Evolutionary conservation across 495 filamentous ascomycete genomes (phyloP).

Genomic region (Hyphodiscus hymeniophilus): DNA sequence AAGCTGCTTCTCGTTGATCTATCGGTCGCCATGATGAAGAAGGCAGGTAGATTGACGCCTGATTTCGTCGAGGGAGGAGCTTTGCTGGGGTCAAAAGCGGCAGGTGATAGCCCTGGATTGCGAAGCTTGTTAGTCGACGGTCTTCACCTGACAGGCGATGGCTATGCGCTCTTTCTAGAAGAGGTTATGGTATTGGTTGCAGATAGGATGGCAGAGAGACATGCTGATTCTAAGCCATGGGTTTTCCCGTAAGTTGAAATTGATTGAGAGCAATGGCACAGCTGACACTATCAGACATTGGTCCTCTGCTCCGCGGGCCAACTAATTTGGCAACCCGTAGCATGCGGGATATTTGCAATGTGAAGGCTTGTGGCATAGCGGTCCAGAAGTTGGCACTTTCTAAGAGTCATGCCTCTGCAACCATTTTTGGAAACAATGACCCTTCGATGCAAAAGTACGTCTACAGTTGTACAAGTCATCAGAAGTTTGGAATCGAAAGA

Average conservation of each 20-base stretch:
- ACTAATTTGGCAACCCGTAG: no score
- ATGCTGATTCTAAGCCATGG: conserved; percentile 23
- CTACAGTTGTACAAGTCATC: no score
- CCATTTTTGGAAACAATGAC: no score
- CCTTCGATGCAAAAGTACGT: no score
- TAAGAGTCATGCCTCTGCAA: no score
- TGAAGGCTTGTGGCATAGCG: no score
- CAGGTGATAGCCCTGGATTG: conserved; percentile 36
- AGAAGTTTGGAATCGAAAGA: no score
- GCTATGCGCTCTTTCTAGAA: conserved; percentile 40
- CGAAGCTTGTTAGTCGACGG: conserved; percentile 43
- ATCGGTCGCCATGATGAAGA: conserved; percentile 54
- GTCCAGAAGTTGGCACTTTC: no score
- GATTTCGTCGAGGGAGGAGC: conserved; percentile 28
- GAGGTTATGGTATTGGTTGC: conserved; percentile 34
- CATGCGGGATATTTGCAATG: no score
- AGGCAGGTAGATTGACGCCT: conserved; percentile 28
- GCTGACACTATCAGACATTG: no score
- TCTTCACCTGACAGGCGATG: conserved; percentile 42
- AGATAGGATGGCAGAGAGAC: conserved; percentile 27
- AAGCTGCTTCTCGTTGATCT: conserved; percentile 60
- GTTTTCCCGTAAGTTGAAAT: conserved; percentile 23
- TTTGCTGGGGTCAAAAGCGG: conserved; percentile 29
- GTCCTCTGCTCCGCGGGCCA: no score
- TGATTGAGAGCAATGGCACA: no score